phyloP scores from a whole-genome alignment of 2,329 filamentous ascomycete genomes.

The Colletotrichum chrysophilum region DNA sequence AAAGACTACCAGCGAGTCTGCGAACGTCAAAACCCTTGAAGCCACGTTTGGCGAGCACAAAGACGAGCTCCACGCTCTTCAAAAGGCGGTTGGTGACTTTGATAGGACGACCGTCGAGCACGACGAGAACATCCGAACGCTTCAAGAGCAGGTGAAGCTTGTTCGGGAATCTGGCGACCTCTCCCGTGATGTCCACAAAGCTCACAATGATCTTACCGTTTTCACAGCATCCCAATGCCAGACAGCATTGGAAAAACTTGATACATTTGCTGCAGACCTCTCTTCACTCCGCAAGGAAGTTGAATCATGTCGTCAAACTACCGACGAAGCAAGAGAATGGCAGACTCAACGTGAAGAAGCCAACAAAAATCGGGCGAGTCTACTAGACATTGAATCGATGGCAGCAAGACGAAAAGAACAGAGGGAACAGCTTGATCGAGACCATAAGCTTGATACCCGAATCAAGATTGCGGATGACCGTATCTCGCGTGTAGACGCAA shows the following conservation, averaged over 20 bases:
- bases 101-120: neutral
- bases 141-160: neutral
- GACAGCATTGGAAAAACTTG: neutral
- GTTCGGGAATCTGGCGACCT: neutral
- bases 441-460: neutral
- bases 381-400: neutral
- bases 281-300: neutral
- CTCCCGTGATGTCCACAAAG: slow-evolving; percentile 3
- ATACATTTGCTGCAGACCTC: neutral
- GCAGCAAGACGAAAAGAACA: neutral
- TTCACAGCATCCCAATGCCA: neutral
- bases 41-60: neutral
- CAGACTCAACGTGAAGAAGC: neutral
- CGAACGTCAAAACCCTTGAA: neutral
- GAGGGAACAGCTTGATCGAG: neutral
- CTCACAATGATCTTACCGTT: neutral
- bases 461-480: neutral
- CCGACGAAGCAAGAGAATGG: neutral
- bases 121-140: neutral
- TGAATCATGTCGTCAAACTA: neutral
- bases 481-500: neutral
- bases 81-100: neutral
- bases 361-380: neutral
- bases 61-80: neutral
- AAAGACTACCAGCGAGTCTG: neutral